Base-by-base conservation (phyloP, 805 yeast species). In the Ogataea parapolymorpha region DNA sequence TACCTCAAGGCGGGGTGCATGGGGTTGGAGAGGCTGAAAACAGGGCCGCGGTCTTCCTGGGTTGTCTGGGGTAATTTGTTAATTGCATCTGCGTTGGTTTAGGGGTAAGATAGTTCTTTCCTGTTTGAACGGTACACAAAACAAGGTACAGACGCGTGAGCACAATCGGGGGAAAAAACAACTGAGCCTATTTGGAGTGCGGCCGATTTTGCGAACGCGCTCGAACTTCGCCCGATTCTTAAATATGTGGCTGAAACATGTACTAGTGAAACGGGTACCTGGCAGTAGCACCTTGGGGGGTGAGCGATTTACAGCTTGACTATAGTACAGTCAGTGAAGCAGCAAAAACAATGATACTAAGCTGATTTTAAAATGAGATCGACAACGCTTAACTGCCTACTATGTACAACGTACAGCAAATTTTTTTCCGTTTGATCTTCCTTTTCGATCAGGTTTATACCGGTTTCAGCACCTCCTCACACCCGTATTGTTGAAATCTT, bases 381-480 rank as follows among this genome's bases (percentile, higher is more conserved):
- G 26, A 20, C 39, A 22, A 25, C 11, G 12, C 20, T 32, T 10
- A 22, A n/a, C 12, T 14, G 26, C 14, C 2, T 15, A 23, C 18
- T 4, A 32, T 14, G 25, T 23, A 22, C 35, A 13, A 14, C 13
- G 22, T 26, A 32, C 31, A 16, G 18, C 36, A 38, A 32, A 25
- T 20, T 18, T 35, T 17, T 18, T 29, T 18, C 17, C 18, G 26
- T 18, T 16, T 13, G 18, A 25, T 25, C 25, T 28, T 33, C 38
- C 32, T 13, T 35, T 16, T 13, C 26, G 15, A 6, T 20, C 31
- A 18, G 16, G 6, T 32, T 39, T 24, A 20, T 23, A 27, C 37
- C 37, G 37, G 13, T 33, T 38, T 29, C 16, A 28, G 42, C 37
- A 23, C 34, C 42, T 14, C 27, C 30, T 39, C 23, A 7, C 28